phyloP scores from a whole-genome alignment of 2,329 filamentous ascomycete genomes.

The Aspergillus puulaauensis region DNA sequence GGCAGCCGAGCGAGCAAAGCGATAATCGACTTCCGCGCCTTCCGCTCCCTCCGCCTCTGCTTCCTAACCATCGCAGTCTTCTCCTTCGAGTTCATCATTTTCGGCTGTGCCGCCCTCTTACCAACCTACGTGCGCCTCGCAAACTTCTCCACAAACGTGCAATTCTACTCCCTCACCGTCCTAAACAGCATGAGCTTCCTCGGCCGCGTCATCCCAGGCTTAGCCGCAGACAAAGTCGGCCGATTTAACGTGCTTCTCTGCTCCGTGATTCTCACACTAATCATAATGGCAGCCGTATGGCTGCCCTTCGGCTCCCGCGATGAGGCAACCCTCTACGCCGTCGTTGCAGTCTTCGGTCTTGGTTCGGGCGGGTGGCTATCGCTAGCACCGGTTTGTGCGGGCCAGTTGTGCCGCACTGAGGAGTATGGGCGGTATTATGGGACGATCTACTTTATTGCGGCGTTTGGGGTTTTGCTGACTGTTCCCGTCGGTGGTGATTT shows the following conservation, averaged over 20 bases:
- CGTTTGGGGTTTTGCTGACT: background rate
- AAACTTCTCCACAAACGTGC: constrained; percentile 38
- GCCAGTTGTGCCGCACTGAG: background rate
- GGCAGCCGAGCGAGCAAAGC: constrained; percentile 20
- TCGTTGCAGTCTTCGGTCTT: constrained; percentile 35
- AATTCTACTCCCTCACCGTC: constrained; percentile 48
- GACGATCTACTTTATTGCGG: background rate
- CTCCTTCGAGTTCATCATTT: constrained; percentile 51
- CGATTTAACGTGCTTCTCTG: constrained; percentile 48
- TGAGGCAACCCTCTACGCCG: constrained; percentile 44
- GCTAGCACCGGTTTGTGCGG: background rate
- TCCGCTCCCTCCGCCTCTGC: constrained; percentile 42
- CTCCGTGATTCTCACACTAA: constrained; percentile 36
- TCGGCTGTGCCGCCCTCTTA: constrained; percentile 48
- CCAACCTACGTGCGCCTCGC: constrained; percentile 46
- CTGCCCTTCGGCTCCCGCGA: constrained; percentile 46
- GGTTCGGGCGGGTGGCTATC: background rate
- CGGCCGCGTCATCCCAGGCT: constrained; percentile 46
- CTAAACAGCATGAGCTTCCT: constrained; percentile 46
- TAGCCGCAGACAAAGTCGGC: constrained; percentile 45
- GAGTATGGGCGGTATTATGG: background rate
- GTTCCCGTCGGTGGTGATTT: background rate
- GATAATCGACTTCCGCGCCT: constrained; percentile 43
- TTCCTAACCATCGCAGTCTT: constrained; percentile 47
- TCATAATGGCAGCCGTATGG: constrained; percentile 46